Conservation (phyloP, 805 yeast species). For the Kazachstania martiniae region DNA sequence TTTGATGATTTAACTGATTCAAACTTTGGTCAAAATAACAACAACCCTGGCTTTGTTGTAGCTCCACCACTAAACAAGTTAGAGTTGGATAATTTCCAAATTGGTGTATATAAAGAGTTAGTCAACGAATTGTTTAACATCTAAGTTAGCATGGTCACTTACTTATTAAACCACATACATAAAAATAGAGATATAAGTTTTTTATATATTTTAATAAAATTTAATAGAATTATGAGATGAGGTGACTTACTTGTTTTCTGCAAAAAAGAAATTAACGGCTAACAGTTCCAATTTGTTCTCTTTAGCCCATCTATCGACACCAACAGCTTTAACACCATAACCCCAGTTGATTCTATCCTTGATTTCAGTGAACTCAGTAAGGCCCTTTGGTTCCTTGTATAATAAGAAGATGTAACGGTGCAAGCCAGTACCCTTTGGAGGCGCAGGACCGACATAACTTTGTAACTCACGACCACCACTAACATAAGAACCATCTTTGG, state of each 20-base stretch:
- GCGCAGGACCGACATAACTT: slow-evolving; percentile 69
- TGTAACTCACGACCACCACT: slow-evolving; percentile 33
- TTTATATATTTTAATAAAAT: no score
- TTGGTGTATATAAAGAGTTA: slow-evolving; percentile 28
- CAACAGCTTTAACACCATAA: slow-evolving; percentile 67
- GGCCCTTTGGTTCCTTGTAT: slow-evolving; percentile 47
- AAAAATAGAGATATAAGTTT: no score
- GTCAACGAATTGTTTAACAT: slow-evolving; percentile 21
- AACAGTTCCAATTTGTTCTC: slow-evolving; percentile 53
- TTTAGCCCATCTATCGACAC: slow-evolving; percentile 64
- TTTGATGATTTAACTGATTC: slow-evolving; percentile 18
- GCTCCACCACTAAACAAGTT: slow-evolving; percentile 25
- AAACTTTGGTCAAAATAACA: slow-evolving; percentile 6
- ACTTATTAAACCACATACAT: no score
- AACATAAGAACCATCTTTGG: slow-evolving; percentile 9
- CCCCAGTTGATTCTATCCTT: slow-evolving; percentile 17
- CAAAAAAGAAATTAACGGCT: slow-evolving; percentile 74
- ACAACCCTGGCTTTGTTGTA: slow-evolving; percentile 5
- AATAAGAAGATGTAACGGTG: slow-evolving; percentile 79
- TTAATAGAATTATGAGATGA: no score
- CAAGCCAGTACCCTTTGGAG: slow-evolving; percentile 69
- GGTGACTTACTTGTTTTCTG: slow-evolving; percentile 45
- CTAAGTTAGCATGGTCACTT: no score
- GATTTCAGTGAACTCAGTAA: not conserved
- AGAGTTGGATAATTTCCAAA: slow-evolving; percentile 28